These are phyloP conservation scores for Pyricularia sp. DNA, from an alignment of 2,329 filamentous ascomycete genomes.

Conservation along the genomic window DNA sequence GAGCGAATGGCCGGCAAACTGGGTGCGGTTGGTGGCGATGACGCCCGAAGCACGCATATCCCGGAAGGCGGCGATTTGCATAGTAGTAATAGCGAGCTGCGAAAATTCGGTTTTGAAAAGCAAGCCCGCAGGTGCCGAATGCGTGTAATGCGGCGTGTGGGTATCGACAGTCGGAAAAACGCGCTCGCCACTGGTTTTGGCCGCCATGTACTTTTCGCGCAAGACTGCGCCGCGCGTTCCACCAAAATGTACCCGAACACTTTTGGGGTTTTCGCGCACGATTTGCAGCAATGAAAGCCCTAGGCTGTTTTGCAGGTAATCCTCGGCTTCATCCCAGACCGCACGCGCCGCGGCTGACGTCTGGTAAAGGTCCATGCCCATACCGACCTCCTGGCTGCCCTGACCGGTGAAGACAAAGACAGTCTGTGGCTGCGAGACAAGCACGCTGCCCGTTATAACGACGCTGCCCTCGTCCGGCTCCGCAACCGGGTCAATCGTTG, in stretches of 20 bases:
- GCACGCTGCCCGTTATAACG: neutral
- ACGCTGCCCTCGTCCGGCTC: too few relatives aligned
- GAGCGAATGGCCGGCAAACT: constrained; percentile 22
- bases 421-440: constrained; percentile 12
- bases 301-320: neutral
- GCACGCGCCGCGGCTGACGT: constrained; percentile 17
- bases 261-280: constrained; percentile 26
- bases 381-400: constrained; percentile 25
- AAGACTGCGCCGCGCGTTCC: constrained; percentile 21
- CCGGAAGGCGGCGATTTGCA: constrained; percentile 18
- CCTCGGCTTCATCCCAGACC: neutral
- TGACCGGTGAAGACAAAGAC: constrained; percentile 31
- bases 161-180: constrained; percentile 9
- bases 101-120: constrained; percentile 24
- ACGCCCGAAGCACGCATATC: constrained; percentile 19
- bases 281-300: constrained; percentile 16
- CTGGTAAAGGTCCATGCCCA: constrained; percentile 32
- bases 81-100: constrained; percentile 21
- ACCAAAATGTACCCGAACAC: constrained; percentile 25
- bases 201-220: constrained; percentile 11
- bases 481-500: too few relatives aligned
- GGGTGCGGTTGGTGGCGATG: constrained; percentile 12
- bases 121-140: constrained; percentile 16
- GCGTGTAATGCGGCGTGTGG: constrained; percentile 18
- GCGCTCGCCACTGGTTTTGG: neutral